These are phyloP conservation scores for Paracorniculantispora psalliotae DNA, from an alignment of 2,329 filamentous ascomycete genomes.

Conservation along the genomic window DNA sequence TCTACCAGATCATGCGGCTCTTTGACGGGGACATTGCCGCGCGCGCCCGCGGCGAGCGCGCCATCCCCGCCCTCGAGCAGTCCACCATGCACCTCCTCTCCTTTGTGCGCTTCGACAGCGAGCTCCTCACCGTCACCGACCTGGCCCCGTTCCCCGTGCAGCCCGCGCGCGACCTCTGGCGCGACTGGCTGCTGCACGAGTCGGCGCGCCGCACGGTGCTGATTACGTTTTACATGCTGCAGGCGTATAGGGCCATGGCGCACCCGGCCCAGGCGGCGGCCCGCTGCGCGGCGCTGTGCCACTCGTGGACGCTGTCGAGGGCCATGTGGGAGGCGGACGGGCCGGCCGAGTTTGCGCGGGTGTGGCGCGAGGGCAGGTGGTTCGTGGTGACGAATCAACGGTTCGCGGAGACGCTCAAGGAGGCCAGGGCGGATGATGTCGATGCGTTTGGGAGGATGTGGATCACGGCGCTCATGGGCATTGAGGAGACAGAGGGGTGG, in stretches of 20 bases:
- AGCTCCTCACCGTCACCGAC: slow-evolving; percentile 13
- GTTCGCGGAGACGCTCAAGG: slow-evolving; percentile 24
- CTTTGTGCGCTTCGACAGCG: slow-evolving; percentile 28
- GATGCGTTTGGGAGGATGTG: slow-evolving; percentile 38
- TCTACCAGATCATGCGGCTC: slow-evolving; percentile 46
- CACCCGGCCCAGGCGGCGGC: slow-evolving; percentile 18
- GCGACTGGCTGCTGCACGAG: slow-evolving; percentile 48
- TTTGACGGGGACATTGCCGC: slow-evolving; percentile 46
- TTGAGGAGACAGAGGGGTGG: slow-evolving; percentile 14
- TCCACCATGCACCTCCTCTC: slow-evolving; percentile 28
- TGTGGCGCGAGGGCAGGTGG: slow-evolving; percentile 32
- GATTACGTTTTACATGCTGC: slow-evolving; percentile 41
- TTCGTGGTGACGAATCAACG: slow-evolving; percentile 28
- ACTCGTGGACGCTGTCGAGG: slow-evolving; percentile 36
- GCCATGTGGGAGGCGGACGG: slow-evolving; percentile 34
- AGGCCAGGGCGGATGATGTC: slow-evolving; percentile 37
- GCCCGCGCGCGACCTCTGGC: slow-evolving; percentile 42
- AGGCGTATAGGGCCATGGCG: slow-evolving; percentile 31
- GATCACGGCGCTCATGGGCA: slow-evolving; percentile 9
- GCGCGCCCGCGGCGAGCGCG: slow-evolving; percentile 33
- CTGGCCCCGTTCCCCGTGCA: slow-evolving; percentile 33
- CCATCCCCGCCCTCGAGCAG: slow-evolving; percentile 28
- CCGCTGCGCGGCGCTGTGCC: slow-evolving; percentile 28
- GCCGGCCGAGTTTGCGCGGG: slow-evolving; percentile 32
- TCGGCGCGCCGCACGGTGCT: slow-evolving; percentile 48